These are phyloP conservation scores for Aureobasidium uvarum DNA, from an alignment of 2,329 filamentous ascomycete species.

Conservation along the genomic window DNA sequence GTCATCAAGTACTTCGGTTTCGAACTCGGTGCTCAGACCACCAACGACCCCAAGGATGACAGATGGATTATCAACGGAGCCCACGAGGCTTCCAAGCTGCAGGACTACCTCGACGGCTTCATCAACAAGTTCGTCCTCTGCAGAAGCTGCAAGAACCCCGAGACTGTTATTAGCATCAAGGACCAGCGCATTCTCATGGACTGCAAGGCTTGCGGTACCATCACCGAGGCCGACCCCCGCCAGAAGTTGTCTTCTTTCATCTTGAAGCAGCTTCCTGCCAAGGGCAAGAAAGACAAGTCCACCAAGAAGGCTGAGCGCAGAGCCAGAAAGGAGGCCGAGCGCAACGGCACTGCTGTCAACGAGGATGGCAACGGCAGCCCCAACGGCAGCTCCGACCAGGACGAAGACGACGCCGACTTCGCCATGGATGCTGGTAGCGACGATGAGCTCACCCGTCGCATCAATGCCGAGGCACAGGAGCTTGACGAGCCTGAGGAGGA, in stretches of 20 bases:
- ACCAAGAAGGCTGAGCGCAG: conserved; percentile 84
- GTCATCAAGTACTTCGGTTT: conserved; percentile 99
- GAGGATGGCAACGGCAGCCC: conserved; percentile 60
- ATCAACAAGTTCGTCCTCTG: conserved; percentile 98
- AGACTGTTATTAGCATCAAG: conserved; percentile 95
- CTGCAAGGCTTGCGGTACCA: conserved; percentile 98
- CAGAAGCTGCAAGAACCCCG: conserved; percentile 99
- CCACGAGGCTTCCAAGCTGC: conserved; percentile 90
- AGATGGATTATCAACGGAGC: conserved; percentile 99
- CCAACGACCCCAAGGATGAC: conserved; percentile 94
- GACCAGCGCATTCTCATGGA: conserved; percentile 82
- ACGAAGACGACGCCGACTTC: conserved; percentile 63
- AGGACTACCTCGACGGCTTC: conserved; percentile 98
- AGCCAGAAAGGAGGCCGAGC: conserved; percentile 71
- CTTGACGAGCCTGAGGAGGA: conserved; percentile 68
- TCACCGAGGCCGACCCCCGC: conserved; percentile 84
- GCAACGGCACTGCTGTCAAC: conserved; percentile 49
- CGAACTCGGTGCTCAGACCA: conserved; percentile 97
- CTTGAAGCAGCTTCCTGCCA: conserved; percentile 91
- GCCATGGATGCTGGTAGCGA: conserved; percentile 75
- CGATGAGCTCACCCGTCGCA: conserved; percentile 81
- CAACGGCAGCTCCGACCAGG: conserved; percentile 59
- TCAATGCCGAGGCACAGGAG: conserved; percentile 66
- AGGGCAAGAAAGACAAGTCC: conserved; percentile 94
- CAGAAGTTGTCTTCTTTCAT: conserved; percentile 98